Base-by-base conservation (phyloP, 805 yeast species). In the Wickerhamiella vanderwaltii region DNA sequence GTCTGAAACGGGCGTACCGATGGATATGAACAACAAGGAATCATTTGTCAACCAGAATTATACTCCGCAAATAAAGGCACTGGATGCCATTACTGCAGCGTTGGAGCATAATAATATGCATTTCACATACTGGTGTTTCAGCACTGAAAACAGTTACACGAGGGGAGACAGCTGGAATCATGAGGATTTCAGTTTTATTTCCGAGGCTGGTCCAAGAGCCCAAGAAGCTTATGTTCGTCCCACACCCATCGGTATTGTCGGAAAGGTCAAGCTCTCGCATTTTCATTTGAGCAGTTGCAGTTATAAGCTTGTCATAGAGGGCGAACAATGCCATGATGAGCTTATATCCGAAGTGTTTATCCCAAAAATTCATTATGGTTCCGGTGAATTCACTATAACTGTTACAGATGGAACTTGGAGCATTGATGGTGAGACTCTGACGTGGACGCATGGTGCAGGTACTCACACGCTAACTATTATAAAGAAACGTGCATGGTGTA, bases 1-100 rank as follows among this genome's bases (percentile, higher is more conserved):
- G 67, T 74, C 93, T 1, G 96, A 87, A 58, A 84, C 87, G 7
- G 96, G 96, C 4, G 82, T 86, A 79, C 96, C 96, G 3, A 83
- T 79, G 59, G 94, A 87, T 58, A 82, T 87, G 95, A 86, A 86
- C 56, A 68, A 73, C 45, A 82, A 80, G 54, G 65, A 61, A 41
- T 81, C 94, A 0, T 85, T 71, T 51, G 55, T 57, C 1, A 67
- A 64, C 45, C 81, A 83, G 1, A 71, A 73, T 45, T 86, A 73
- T 55, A 56, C 66, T 4, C 67, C 83, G 1, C 95, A 87, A 52
- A 77, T 79, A 6, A 62, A 70, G 11, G 94, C 95, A 0, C 61
- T 83, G 54, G 96, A 87, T 61, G 93, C 94, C 0, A 53, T 85
- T 31, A 69, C 77, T 3, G 71, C 63, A 52, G 95, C 91, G 0